phyloP scores from a whole-genome alignment of 2,329 filamentous ascomycete genomes.

The Trichoderma brevicompactum region DNA sequence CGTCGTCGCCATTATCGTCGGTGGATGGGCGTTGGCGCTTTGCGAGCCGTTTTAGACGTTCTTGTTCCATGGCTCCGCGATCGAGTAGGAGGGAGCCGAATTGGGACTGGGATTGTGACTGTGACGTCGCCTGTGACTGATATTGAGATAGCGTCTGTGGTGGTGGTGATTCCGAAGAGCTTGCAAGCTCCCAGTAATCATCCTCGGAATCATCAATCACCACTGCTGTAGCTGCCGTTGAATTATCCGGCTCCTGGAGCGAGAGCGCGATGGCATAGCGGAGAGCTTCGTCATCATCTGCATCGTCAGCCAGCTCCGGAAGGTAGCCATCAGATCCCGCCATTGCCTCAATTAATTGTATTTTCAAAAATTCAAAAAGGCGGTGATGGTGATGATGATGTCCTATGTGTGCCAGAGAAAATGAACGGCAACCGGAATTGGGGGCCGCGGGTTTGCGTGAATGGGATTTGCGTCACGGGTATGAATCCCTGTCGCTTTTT shows the following conservation, averaged over 20 bases:
- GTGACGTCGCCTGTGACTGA: background rate
- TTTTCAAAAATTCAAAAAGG: background rate
- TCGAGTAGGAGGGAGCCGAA: constrained; percentile 62
- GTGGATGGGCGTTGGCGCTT: constrained; percentile 51
- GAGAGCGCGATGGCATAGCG: constrained; percentile 64
- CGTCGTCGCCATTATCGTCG: constrained; percentile 29
- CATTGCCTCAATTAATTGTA: background rate
- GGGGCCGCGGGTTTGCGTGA: constrained; percentile 22
- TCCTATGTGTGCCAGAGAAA: too few relatives aligned
- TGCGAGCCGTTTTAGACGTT: constrained; percentile 71
- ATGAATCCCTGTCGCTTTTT: background rate
- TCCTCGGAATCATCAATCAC: background rate
- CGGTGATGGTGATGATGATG: too few relatives aligned
- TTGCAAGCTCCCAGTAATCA: background rate
- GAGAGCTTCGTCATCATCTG: constrained; percentile 63
- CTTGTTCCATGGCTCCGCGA: constrained; percentile 82
- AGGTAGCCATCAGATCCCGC: constrained; percentile 23
- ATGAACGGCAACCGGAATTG: background rate
- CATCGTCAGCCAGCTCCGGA: constrained; percentile 39
- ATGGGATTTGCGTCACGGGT: constrained; percentile 9
- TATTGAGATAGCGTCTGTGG: background rate
- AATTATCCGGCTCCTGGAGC: constrained; percentile 43
- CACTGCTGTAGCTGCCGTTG: background rate
- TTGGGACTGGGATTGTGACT: constrained; percentile 12
- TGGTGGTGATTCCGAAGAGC: background rate